Conservation (phyloP, 1,139 yeast genomes). For the Candida tetrigidarum region DNA sequence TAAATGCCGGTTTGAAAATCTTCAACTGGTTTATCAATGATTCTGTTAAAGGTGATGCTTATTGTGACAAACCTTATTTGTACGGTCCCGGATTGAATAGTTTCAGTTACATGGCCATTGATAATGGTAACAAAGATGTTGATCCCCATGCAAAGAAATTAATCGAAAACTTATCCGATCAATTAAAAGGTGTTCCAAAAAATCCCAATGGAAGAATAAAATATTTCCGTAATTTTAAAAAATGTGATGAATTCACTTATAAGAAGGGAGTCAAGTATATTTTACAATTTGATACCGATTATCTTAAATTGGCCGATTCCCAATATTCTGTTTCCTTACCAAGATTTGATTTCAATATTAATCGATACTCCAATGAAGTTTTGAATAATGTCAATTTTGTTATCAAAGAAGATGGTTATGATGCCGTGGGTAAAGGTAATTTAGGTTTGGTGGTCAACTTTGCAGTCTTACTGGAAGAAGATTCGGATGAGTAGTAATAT, state of each 20-base stretch:
- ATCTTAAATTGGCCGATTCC: conserved; percentile 45
- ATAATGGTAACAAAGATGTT: conserved; percentile 9
- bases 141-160: conserved; percentile 13
- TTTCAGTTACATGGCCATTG: conserved; percentile 42
- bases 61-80: conserved; percentile 60
- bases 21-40: conserved; percentile 64
- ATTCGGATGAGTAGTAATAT: conserved; percentile 11
- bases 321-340: conserved; percentile 47
- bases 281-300: conserved; percentile 45
- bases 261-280: conserved; percentile 27
- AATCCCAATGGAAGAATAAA: conserved; percentile 36
- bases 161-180: conserved; percentile 21
- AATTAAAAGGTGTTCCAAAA: conserved; percentile 31
- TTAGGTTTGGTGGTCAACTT: conserved; percentile 46
- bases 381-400: conserved; percentile 51
- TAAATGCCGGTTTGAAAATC: conserved; percentile 55
- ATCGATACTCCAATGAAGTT: conserved; percentile 44
- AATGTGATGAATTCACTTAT: conserved; percentile 38
- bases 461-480: conserved; percentile 39
- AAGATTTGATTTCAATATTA: conserved; percentile 46
- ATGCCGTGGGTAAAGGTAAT: conserved; percentile 40
- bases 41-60: conserved; percentile 66
- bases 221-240: conserved; percentile 33
- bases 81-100: conserved; percentile 67
- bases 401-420: conserved; percentile 42